Percentiles rank a stretch among this genome's conserved stretches.
These are phyloP conservation scores for Juncus effusus DNA, from an alignment of 176 grass and related monocot species.

Conservation along the genomic window DNA sequence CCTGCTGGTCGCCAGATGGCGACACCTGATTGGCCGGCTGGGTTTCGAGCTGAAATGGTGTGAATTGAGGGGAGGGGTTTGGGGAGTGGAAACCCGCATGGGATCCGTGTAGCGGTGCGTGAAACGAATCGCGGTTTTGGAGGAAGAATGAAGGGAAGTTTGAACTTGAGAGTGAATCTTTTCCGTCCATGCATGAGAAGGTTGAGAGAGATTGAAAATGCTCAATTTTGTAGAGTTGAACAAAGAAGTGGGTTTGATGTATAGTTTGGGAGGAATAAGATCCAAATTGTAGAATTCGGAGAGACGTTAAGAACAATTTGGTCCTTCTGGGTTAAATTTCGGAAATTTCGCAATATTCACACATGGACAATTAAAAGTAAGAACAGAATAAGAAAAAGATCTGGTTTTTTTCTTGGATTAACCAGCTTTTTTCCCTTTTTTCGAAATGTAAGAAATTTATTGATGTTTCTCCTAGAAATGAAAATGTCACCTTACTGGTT, in stretches of 20 bases:
- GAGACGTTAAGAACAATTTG: background rate
- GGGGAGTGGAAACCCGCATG: conserved; percentile 60
- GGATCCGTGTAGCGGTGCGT: conserved; percentile 33
- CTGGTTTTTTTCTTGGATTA: background rate
- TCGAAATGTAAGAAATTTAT: conserved; percentile 3
- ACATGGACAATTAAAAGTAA: background rate
- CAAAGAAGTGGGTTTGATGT: background rate
- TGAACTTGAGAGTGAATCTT: conserved; percentile 55
- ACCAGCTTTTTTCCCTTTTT: background rate
- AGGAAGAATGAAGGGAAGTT: conserved; percentile 61
- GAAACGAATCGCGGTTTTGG: conserved; percentile 31
- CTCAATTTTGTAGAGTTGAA: background rate
- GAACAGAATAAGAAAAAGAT: conserved; percentile 1
- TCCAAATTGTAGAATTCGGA: background rate
- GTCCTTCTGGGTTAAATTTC: conserved; percentile 16
- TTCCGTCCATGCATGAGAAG: conserved; percentile 84
- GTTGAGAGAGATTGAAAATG: background rate
- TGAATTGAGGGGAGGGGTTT: conserved; percentile 31
- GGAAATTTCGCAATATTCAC: conserved; percentile 5
- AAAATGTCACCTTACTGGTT: background rate
- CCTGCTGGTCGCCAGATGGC: conserved; percentile 9
- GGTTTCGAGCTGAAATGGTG: conserved; percentile 57
- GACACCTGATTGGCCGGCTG: conserved; percentile 25
- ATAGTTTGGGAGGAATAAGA: background rate
- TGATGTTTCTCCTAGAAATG: conserved; percentile 4